Evolutionary conservation across 2,329 filamentous ascomycete species (phyloP), one percentile per base, ranked within the genome.

Genomic region (Botryotinia globosa): DNA sequence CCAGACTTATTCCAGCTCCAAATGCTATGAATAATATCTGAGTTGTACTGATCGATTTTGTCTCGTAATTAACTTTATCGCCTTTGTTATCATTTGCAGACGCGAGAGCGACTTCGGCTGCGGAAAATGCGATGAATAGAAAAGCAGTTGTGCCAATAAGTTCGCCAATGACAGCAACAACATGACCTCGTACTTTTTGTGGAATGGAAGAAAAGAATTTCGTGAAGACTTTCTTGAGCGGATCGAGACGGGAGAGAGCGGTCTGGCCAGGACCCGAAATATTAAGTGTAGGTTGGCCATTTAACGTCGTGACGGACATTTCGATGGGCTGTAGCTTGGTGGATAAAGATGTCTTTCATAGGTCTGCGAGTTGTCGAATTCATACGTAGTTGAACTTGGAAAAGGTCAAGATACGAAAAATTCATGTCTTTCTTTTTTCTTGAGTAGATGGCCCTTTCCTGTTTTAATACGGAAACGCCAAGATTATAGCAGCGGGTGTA

Each of bases 141-240:
- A 80, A 81, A 70, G 81, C 73, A 56, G 85, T 84, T 0, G 86
- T 88, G 44, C 86, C 86, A 20, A 85, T 81, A 37, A 87, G 85
- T 78, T 88, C 86, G 32, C 85, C 84, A 16, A 84, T 69, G 22
- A 82, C 80, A 44, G 84, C 85, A 59, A 87, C 81, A 63, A 84
- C 74, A 75, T 86, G 84, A 69, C 84, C 83, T 34, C 84, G 82
- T 18, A 51, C 54, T 9, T 18, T 68, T 75, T 74, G 54, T 18
- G 73, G 25, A 48, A 66, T 29, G 74, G 77, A 42, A 74, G 72
- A 65, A 72, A 78, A 76, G 22, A 76, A 16, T 20, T 44, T 73
- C 45, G 59, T 54, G 48, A 77, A 78, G 16, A 75, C 29, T 12
- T 66, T 58, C 32, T 75, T 76, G 18, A 78, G 68, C 10, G 77